A percentile compares a stretch with the other conserved stretches of the same genome.
These are phyloP conservation scores for Penicillium fuscoglaucum DNA, from an alignment of 2,329 filamentous ascomycete species.

Conservation along the genomic window DNA sequence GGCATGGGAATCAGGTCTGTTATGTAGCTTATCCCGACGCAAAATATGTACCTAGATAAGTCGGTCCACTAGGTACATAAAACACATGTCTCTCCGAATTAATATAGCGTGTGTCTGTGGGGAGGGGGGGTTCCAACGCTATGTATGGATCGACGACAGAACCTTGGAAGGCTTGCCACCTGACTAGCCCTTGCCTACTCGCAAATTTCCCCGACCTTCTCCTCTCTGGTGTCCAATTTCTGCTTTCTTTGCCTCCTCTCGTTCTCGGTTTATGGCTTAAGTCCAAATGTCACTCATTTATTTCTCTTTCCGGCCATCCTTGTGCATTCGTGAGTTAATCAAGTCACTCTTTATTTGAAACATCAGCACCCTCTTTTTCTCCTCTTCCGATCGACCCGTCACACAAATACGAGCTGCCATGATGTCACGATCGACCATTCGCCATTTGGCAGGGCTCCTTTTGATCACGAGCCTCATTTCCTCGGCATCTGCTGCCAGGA, in stretches of 20 bases:
- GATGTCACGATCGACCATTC: conserved; percentile 6
- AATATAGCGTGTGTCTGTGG: background rate
- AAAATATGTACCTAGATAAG: background rate
- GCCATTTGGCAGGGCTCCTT: conserved; percentile 3
- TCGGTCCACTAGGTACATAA: background rate
- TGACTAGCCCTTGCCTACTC: conserved; percentile 1
- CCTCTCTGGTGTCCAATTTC: background rate
- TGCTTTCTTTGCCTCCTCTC: background rate
- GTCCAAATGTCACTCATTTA: conserved; percentile 10
- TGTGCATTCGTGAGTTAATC: background rate
- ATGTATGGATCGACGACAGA: conserved; percentile 1
- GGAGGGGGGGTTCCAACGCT: background rate
- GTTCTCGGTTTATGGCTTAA: background rate
- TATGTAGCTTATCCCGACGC: background rate
- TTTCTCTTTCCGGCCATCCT: background rate
- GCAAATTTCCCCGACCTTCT: conserved; percentile 4
- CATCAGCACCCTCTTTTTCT: background rate
- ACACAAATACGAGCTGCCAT: conserved; percentile 9
- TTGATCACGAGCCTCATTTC: conserved; percentile 8
- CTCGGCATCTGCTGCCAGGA: conserved; percentile 26
- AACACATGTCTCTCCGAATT: background rate
- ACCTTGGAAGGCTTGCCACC: background rate
- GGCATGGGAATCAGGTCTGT: background rate
- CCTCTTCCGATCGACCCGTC: background rate
- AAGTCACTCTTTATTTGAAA: background rate